Evolutionary conservation across 257 asterid genomes (phyloP).

Genomic region (Nicotiana undulata): DNA sequence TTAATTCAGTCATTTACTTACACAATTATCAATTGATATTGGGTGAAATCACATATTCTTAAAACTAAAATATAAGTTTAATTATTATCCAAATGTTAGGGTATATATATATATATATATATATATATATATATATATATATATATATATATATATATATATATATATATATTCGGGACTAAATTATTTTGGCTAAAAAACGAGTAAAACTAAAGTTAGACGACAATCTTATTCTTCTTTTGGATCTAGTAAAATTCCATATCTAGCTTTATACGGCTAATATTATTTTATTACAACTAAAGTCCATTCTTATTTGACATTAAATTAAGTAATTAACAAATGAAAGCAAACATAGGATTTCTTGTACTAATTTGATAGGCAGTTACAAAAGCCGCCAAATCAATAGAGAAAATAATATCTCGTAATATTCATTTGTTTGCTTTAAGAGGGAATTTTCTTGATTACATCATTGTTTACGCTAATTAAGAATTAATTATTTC

Average conservation of each 20-base stretch:
- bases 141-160: no score
- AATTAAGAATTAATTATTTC: neutral
- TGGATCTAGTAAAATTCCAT: neutral
- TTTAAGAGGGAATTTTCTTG: no score
- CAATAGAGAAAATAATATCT: neutral
- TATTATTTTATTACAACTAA: neutral
- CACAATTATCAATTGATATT: no score
- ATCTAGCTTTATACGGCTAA: neutral
- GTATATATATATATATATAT: no score
- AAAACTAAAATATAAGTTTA: no score
- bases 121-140: no score
- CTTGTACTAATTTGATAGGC: no score
- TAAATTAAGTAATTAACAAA: neutral
- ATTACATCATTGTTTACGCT: neutral
- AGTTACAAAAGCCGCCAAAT: neutral
- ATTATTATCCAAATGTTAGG: no score
- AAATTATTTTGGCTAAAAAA: no score
- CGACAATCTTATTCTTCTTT: neutral
- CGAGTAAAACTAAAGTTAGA: neutral
- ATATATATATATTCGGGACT: no score
- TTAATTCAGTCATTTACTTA: no score
- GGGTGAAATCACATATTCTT: no score
- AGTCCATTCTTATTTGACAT: neutral
- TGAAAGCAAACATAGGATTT: neutral
- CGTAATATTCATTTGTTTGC: neutral